Evolutionary conservation across 2,329 filamentous ascomycete species (phyloP).

Genomic region (Diaporthe longicolla): DNA sequence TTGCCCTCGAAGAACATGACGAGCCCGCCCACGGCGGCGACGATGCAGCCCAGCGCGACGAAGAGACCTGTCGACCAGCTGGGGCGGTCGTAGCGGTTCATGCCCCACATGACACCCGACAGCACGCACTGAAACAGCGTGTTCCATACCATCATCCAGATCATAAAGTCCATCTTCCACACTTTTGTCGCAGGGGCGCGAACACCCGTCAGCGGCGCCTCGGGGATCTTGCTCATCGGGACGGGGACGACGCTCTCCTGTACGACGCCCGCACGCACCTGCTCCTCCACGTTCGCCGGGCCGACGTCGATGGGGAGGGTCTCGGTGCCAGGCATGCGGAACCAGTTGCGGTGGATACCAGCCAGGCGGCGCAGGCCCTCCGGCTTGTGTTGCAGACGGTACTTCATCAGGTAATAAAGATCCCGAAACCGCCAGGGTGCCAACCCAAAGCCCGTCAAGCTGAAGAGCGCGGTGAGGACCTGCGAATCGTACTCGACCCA

Average conservation of each 20-base stretch:
- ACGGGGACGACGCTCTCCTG: conserved; percentile 69
- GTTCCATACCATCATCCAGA: conserved; percentile 85
- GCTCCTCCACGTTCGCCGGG: conserved; percentile 63
- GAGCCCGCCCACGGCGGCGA: conserved; percentile 77
- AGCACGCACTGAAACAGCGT: conserved; percentile 82
- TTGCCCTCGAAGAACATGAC: conserved; percentile 81
- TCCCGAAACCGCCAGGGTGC: conserved; percentile 89
- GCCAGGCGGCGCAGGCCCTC: conserved; percentile 77
- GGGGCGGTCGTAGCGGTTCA: conserved; percentile 81
- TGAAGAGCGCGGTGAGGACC: conserved; percentile 87
- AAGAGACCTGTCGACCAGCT: conserved; percentile 86
- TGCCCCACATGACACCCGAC: conserved; percentile 86
- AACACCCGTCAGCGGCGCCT: conserved; percentile 78
- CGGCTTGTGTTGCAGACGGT: conserved; percentile 66
- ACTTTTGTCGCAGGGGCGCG: conserved; percentile 75
- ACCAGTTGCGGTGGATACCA: conserved; percentile 82
- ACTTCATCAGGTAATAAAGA: conserved; percentile 79
- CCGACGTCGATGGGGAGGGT: conserved; percentile 67
- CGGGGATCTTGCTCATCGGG: conserved; percentile 73
- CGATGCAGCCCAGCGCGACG: conserved; percentile 79
- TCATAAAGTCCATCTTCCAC: conserved; percentile 85
- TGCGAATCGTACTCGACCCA: conserved; percentile 92
- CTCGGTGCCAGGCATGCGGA: conserved; percentile 78
- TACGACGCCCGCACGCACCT: conserved; percentile 50
- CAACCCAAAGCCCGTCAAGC: conserved; percentile 86